Evolutionary conservation across 2,329 filamentous ascomycete genomes (phyloP), one percentile per base, ranked within the genome.

Genomic region (Nectriaceae sp.): DNA sequence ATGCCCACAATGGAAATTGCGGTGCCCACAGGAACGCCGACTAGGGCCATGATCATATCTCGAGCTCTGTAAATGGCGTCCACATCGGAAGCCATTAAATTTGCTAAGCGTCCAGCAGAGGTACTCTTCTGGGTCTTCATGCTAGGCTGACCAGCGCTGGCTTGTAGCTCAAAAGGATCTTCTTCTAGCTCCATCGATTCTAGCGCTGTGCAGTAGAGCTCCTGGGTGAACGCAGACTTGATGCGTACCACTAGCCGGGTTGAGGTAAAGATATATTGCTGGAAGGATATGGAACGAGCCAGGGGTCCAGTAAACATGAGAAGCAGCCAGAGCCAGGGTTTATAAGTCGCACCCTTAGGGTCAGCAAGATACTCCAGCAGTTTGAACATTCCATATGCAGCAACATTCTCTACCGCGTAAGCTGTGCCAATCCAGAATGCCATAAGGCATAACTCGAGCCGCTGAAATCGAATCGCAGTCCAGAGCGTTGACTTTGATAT

Each of bases 11-110:
- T 67, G 4, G 77, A 73, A 31, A 81, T 64, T 13, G 71, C 56
- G 5, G 76, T 77, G 15, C 77, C 75, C 1, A 72, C 63, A 3
- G 79, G 72, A 3, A 76, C 67, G 13, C 77, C 76, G 24, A 75
- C 65, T 2, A 64, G 46, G 11, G 76, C 68, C 40, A 78, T 67
- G 36, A 82, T 66, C 10, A 80, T 65, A 53, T 84, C 80, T 31
- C 79, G 72, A 8, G 77, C 73, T 21, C 65, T 72, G 48, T 71
- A 77, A 24, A 84, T 72, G 21, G 78, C 76, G 46, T 83, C 79
- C 10, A 84, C 71, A 54, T 84, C 80, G 21, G 78, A 78, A 8
- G 79, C 76, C 77, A 83, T 82, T 44, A 84, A 69, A 47, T 80
- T 83, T 13, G 77, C 76, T 39, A 82, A 62, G 15, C 76, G 70